These are phyloP conservation scores for Rutstroemia sp. DNA, from an alignment of 2,329 filamentous ascomycete genomes.

Conservation along the genomic window DNA sequence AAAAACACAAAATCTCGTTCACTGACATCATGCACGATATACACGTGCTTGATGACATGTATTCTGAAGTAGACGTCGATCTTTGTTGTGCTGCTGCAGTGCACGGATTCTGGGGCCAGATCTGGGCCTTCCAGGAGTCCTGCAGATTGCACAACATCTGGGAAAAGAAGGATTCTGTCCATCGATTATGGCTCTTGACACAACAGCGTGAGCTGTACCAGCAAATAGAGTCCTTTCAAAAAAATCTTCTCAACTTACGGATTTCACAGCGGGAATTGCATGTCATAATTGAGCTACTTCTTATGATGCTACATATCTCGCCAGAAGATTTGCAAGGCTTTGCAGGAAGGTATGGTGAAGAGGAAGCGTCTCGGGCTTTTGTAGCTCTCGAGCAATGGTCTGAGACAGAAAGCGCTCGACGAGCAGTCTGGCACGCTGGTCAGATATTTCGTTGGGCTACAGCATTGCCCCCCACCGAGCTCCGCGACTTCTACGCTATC, in stretches of 20 bases:
- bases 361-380: conserved; percentile 9
- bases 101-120: conserved; percentile 14
- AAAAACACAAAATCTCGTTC: too few species aligned
- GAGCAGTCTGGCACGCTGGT: conserved; percentile 17
- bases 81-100: conserved; percentile 2
- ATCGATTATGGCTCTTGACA: conserved; percentile 12
- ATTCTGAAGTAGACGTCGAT: conserved; percentile 3
- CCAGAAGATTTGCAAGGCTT: conserved; percentile 15
- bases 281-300: conserved; percentile 10
- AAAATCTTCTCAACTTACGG: neutral
- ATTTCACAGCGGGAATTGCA: neutral
- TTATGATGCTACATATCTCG: conserved; percentile 13
- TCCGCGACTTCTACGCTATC: conserved; percentile 61
- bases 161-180: conserved; percentile 1
- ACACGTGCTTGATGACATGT: too few species aligned
- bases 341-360: conserved; percentile 16
- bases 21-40: too few species aligned
- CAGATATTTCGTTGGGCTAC: conserved; percentile 14
- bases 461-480: conserved; percentile 42
- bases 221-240: neutral
- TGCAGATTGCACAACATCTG: conserved; percentile 5
- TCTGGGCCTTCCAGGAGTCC: conserved; percentile 10
- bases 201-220: conserved; percentile 10
- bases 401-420: conserved; percentile 41
- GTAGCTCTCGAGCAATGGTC: conserved; percentile 8